Percentiles rank a stretch among this genome's conserved stretches.
Evolutionary conservation across 441 rosid genomes (phyloP).

Genomic region (Croton laevigatus): DNA sequence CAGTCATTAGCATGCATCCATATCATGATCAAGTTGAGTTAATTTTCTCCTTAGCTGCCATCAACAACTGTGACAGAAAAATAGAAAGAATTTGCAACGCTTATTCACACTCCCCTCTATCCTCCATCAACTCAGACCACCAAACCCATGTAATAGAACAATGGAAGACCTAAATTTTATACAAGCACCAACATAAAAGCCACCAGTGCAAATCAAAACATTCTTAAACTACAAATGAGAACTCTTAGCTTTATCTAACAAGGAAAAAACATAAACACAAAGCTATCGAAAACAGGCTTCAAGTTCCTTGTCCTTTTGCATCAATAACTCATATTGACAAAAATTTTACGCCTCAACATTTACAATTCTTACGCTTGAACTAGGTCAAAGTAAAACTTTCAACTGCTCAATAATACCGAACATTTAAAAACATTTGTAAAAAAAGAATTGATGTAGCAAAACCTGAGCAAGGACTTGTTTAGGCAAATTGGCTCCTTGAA

Average conservation of each 20-base stretch:
- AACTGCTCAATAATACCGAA: neutral
- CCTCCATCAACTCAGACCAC: slow-evolving; percentile 1
- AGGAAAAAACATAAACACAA: too few species aligned
- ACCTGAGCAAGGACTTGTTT: slow-evolving; percentile 95
- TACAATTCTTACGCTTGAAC: neutral
- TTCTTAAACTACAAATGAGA: neutral
- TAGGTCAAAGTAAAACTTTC: slow-evolving; percentile 1
- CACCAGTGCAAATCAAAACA: neutral
- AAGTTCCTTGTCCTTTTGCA: neutral
- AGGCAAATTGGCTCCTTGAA: slow-evolving; percentile 87
- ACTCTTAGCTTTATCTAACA: neutral
- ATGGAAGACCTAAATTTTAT: slow-evolving; percentile 1
- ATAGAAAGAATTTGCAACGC: neutral
- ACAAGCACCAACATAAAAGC: neutral
- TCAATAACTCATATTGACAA: neutral
- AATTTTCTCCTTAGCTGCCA: neutral
- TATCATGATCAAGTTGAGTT: neutral
- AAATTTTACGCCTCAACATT: neutral
- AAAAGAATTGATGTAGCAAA: slow-evolving; percentile 6
- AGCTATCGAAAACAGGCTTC: too few species aligned
- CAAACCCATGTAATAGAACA: neutral
- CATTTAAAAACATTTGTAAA: neutral
- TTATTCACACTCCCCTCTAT: neutral
- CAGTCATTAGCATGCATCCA: slow-evolving; percentile 17
- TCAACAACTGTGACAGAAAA: neutral